Percentiles rank a stretch among this genome's conserved stretches.
Evolutionary conservation across 768 basidiomycete genomes (phyloP).

Genomic region (Boletus fagicola): DNA sequence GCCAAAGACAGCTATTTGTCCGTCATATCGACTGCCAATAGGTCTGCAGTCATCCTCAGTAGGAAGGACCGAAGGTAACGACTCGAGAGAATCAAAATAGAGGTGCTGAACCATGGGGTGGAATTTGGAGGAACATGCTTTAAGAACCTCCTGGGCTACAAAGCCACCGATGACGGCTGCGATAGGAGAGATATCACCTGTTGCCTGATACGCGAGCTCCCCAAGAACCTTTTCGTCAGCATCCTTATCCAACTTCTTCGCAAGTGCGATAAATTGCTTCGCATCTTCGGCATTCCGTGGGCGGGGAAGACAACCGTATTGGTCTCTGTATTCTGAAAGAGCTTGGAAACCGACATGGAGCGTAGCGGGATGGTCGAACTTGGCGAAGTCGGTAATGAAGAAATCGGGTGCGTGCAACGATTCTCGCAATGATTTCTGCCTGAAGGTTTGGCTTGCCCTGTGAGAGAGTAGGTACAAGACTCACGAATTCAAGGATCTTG

Average conservation of each 20-base stretch:
- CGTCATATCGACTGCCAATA: slow-evolving; percentile 81
- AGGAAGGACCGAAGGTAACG: slow-evolving; percentile 73
- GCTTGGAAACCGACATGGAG: slow-evolving; percentile 96
- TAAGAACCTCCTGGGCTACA: slow-evolving; percentile 96
- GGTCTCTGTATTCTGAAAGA: slow-evolving; percentile 69
- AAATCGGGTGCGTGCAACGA: slow-evolving; percentile 79
- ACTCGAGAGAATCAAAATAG: slow-evolving; percentile 98
- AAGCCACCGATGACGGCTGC: slow-evolving; percentile 95
- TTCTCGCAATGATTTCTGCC: slow-evolving; percentile 89
- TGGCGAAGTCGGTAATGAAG: slow-evolving; percentile 95
- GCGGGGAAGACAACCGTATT: slow-evolving; percentile 68
- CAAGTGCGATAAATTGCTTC: slow-evolving; percentile 61
- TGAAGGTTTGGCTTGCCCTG: slow-evolving; percentile 2
- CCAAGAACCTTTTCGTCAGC: slow-evolving; percentile 78
- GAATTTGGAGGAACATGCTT: slow-evolving; percentile 97
- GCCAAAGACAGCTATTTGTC: slow-evolving; percentile 95
- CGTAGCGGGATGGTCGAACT: slow-evolving; percentile 88
- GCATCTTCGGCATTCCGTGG: slow-evolving; percentile 86
- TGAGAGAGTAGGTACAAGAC: slow-evolving; percentile 31
- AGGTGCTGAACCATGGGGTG: slow-evolving; percentile 93
- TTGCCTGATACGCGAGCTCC: slow-evolving; percentile 88
- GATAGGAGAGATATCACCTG: slow-evolving; percentile 86
- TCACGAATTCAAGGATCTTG: slow-evolving; percentile 88
- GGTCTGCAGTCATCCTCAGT: slow-evolving; percentile 84
- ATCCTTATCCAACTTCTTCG: slow-evolving; percentile 74